Evolutionary conservation across 192 early-diverging fungal species (phyloP).

Genomic region (Dissophora globulifera): DNA sequence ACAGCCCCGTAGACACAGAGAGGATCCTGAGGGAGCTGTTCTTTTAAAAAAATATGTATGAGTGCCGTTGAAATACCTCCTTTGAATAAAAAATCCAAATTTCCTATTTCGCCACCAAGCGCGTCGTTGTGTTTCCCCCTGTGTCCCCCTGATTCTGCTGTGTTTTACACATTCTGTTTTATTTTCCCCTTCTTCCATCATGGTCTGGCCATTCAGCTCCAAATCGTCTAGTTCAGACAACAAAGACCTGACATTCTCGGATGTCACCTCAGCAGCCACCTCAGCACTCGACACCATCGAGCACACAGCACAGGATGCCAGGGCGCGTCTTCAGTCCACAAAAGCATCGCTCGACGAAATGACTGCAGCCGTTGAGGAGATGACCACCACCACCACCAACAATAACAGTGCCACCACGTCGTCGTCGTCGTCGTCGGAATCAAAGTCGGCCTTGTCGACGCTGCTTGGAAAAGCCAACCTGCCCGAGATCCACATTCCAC

Average conservation of each 20-base stretch:
- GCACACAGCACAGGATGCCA: slow-evolving; percentile 31
- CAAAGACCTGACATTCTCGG: neutral
- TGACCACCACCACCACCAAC: neutral
- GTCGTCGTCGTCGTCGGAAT: neutral
- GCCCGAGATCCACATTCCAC: slow-evolving; percentile 10
- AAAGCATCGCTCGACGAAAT: slow-evolving; percentile 20
- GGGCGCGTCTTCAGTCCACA: slow-evolving; percentile 12
- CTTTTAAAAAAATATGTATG: slow-evolving; percentile 42
- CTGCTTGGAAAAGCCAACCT: too few species aligned
- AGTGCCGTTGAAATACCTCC: too few species aligned
- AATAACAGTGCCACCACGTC: neutral
- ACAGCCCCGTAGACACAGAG: slow-evolving; percentile 84
- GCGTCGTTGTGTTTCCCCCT: too few species aligned
- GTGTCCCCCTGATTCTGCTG: too few species aligned
- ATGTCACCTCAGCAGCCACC: neutral
- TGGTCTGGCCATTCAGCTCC: slow-evolving; percentile 11
- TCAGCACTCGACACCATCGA: slow-evolving; percentile 19
- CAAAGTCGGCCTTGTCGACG: too few species aligned
- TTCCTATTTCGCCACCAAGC: too few species aligned
- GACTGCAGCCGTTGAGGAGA: neutral
- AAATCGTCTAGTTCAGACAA: neutral
- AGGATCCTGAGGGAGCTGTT: slow-evolving; percentile 85
- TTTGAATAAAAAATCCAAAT: too few species aligned
- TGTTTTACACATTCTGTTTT: too few species aligned
- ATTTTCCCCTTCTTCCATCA: neutral